Base-by-base conservation (phyloP, 2,329 filamentous ascomycete genomes). In the Xylaria sp. region DNA sequence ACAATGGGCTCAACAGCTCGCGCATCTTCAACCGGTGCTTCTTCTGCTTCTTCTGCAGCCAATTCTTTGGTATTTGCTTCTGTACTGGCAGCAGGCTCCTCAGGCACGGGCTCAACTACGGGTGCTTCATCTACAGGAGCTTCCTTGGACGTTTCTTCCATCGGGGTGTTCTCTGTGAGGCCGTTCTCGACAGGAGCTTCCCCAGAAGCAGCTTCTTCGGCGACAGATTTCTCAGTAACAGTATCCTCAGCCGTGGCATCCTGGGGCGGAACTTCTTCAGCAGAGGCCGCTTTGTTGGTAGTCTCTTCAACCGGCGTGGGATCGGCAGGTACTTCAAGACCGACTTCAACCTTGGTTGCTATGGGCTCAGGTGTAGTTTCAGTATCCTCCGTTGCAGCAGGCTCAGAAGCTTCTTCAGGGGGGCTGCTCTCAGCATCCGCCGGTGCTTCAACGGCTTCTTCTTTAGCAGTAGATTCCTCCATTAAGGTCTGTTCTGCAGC, bases 191-290 rank as follows among this genome's bases (percentile, higher is more conserved):
- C 13, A 9, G 48, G 68, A 59, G 54, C 10, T 49, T 39, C 13
- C 23, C 57, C 71, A 3, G 13, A 10, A 28, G 31, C 23, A 43
- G 52, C 31, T 5, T 51, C 31, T 8, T 69, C 61, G 25, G 20
- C 10, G 20, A 39, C 18, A 48, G 51, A 15, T 43, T 67, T 41
- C 46, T 57, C 25, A 7, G 13, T 31, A 36, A 36, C 15, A 69
- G 49, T 28, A 10, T 67, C n/a, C 63, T 66, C 71, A 12, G 46
- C 62, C 12, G 67, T 31, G 46, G 69, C 13, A 31, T 69, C 70
- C 52, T 72, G 68, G 41, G 51, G 36, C 15, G 66, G 33, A 33
- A 55, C 36, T 31, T 67, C 70, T 25, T 70, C 62, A 39, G 48
- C 33, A 18, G 68, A 41, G 23, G 64, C 15, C 41, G 70, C 73